phyloP scores from a whole-genome alignment of 2,329 filamentous ascomycete genomes.

The Hypocrella siamensis region DNA sequence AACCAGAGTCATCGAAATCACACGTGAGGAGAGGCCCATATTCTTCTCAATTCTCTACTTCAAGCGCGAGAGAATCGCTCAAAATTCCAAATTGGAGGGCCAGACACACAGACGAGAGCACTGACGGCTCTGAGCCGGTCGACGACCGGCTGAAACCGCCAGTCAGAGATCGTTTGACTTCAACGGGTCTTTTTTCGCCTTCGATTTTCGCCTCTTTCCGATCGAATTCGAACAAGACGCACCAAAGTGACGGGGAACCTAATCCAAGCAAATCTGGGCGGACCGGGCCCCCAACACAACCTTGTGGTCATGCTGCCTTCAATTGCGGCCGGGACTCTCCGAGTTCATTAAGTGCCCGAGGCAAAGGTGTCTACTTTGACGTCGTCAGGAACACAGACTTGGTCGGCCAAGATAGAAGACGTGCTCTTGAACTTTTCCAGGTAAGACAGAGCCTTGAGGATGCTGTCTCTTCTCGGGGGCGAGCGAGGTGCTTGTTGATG shows the following conservation, averaged over 20 bases:
- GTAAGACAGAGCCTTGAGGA: background rate
- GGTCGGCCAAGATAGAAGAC: background rate
- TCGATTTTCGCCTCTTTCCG: no score
- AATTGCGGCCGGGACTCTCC: background rate
- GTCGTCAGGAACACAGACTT: background rate
- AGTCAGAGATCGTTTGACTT: background rate
- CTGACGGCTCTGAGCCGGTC: background rate
- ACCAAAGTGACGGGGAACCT: no score
- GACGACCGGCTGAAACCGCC: background rate
- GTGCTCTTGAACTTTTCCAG: background rate
- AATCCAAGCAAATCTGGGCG: no score
- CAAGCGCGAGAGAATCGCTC: background rate
- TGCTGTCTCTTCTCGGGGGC: background rate
- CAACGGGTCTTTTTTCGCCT: background rate
- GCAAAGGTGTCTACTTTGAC: no score
- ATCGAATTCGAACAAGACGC: no score
- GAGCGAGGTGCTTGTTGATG: background rate
- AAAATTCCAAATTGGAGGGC: constrained; percentile 3
- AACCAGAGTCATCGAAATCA: background rate
- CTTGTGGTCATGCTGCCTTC: background rate
- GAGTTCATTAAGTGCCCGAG: no score
- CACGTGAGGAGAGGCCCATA: background rate
- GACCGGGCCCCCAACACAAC: no score
- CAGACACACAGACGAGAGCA: constrained; percentile 2
- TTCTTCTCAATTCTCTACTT: background rate